Percentiles rank a stretch among this genome's conserved stretches.
Conservation (phyloP, 345 rosid genomes). For the Mallotus nudiflorus region DNA sequence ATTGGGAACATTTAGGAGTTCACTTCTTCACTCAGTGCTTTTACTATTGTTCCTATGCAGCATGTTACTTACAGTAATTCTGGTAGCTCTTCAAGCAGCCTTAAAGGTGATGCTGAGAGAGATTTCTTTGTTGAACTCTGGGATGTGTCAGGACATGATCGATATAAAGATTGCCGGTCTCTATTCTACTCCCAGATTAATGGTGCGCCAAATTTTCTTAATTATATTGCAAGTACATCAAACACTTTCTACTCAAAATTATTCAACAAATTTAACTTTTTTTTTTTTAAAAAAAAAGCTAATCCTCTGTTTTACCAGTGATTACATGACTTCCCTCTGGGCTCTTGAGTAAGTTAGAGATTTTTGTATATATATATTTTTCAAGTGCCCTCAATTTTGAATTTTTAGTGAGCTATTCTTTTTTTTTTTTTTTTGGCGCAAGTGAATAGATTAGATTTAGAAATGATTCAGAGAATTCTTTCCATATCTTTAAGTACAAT, state of each 20-base stretch:
- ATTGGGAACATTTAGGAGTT: constrained; percentile 19
- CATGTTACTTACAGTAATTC: constrained; percentile 72
- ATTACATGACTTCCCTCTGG: not conserved
- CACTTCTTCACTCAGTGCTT: constrained; percentile 17
- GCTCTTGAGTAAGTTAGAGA: not conserved
- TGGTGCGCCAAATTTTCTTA: constrained; percentile 42
- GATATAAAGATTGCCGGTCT: constrained; percentile 95
- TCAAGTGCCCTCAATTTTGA: not conserved
- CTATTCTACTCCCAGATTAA: constrained; percentile 92
- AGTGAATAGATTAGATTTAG: not conserved
- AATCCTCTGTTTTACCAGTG: not conserved
- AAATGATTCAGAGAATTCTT: constrained; percentile 5
- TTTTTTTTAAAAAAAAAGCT: not conserved
- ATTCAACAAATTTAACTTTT: not conserved
- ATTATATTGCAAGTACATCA: not conserved
- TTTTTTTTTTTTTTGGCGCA: no score
- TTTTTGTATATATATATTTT: not conserved
- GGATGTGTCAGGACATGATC: constrained; percentile 98
- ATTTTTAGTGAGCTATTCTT: not conserved
- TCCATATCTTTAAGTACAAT: not conserved
- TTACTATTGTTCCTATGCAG: constrained; percentile 38
- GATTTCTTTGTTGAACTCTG: constrained; percentile 98
- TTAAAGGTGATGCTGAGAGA: constrained; percentile 87
- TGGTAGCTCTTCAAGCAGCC: constrained; percentile 88
- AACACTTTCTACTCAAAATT: not conserved